These are phyloP conservation scores for Ascochyta rabiei DNA, from an alignment of 2,329 filamentous ascomycete genomes.

Conservation along the genomic window DNA sequence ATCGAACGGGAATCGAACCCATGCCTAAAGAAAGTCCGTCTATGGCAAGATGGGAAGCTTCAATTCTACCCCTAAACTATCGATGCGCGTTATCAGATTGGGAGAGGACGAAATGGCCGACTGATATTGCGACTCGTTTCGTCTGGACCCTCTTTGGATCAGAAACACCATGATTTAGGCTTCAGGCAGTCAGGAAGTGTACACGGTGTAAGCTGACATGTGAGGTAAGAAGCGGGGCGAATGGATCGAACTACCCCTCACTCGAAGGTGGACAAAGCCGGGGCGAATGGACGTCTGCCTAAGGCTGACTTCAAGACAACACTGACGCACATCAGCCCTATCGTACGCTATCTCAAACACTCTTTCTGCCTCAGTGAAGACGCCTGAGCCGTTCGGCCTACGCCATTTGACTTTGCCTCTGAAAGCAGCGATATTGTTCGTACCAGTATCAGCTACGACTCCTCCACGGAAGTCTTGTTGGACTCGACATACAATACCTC, in stretches of 20 bases:
- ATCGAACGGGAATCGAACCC: conserved; percentile 36
- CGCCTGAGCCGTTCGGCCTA: too few species aligned
- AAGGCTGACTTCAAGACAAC: background rate
- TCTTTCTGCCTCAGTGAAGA: too few species aligned
- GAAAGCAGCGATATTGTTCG: too few species aligned
- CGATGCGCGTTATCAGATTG: conserved; percentile 14
- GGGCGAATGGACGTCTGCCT: background rate
- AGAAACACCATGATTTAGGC: background rate
- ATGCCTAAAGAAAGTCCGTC: conserved; percentile 29
- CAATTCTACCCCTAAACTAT: conserved; percentile 43
- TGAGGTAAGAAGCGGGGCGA: conserved; percentile 6
- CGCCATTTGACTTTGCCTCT: too few species aligned
- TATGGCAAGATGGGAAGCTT: conserved; percentile 33
- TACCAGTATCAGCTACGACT: too few species aligned
- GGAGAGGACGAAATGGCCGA: background rate
- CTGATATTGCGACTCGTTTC: background rate
- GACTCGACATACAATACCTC: too few species aligned
- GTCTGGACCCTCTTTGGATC: background rate
- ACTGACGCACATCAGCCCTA: background rate
- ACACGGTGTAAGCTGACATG: conserved; percentile 10
- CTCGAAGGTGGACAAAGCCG: conserved; percentile 1
- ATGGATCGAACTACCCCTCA: conserved; percentile 5
- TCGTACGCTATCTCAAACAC: background rate
- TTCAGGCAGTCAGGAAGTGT: background rate
- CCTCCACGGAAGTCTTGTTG: too few species aligned